Evolutionary conservation across 495 filamentous ascomycete species (phyloP), one percentile per base, ranked within the genome.

Genomic region (Bathelium albidoporum): DNA sequence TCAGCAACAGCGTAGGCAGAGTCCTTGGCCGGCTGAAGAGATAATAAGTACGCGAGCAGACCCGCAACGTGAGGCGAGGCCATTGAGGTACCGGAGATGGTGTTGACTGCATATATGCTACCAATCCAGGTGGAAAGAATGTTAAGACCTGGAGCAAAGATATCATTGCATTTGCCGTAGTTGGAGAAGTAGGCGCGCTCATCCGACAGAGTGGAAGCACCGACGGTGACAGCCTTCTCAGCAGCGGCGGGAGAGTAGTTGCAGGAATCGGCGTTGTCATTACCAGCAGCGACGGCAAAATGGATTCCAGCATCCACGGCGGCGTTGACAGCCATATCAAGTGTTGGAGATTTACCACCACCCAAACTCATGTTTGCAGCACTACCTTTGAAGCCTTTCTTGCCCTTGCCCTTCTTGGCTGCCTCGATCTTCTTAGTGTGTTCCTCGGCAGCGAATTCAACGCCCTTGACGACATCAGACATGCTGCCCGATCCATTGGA

Each of bases 131-230:
- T 96, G 32, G 95, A 97, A 62, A 88, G 82, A 68, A 99, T 97
- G 86, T 91, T 96, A 58, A 97, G 82, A 70, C 95, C 95, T 60
- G 95, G 95, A 62, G 91, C 95, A 73, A 99, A 99, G 81, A 99
- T 97, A 75, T 97, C 91, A 73, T 93, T 96, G 83, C 95, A 99
- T 83, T 91, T 93, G 75, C 95, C 95, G 78, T 86, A 97, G 87
- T 99, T 99, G 84, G 95, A 97, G 87, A 99, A 99, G 85, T 97
- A 99, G 66, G 95, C 95, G 77, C 95, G 93, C 82, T 91, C 89
- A 75, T 99, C 95, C 68, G 82, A 82, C 34, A 99, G 82, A 64
- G 89, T 95, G 22, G 91, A 95, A 65, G 95, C 95, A 73, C 92
- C 95, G 64, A 99, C 95, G 58, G 95, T 99, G 71, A 99, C 87